Percentiles rank a stretch among this genome's conserved stretches.
Evolutionary conservation across 331 rosid species (phyloP).

Genomic region (Pyrus hybrid): DNA sequence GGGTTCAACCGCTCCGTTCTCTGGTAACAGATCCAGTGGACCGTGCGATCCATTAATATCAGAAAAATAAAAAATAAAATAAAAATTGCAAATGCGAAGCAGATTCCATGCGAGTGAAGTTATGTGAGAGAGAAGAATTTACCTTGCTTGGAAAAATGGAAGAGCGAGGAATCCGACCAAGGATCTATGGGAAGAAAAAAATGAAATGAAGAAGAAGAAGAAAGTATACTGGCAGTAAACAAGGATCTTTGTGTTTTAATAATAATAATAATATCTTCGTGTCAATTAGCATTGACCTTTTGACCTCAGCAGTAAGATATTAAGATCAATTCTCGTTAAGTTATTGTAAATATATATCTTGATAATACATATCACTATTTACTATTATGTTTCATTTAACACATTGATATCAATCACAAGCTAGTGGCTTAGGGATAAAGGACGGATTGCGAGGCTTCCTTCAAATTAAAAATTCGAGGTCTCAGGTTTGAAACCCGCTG

Average conservation of each 20-base stretch:
- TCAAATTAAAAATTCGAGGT: no score
- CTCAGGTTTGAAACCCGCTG: no score
- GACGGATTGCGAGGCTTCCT: no score
- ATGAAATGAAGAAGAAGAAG: not conserved
- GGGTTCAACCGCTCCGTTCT: not conserved
- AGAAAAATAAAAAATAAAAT: not conserved
- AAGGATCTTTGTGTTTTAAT: not conserved
- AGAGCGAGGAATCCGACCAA: conserved; percentile 5
- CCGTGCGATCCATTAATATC: not conserved
- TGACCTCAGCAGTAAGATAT: rapidly evolving
- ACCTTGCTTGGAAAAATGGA: not conserved
- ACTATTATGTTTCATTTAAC: no score
- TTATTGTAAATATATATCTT: no score
- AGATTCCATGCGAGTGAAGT: not conserved
- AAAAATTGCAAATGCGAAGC: not conserved
- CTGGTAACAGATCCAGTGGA: not conserved
- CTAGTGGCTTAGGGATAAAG: no score
- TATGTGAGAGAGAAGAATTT: not conserved
- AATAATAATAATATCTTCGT: not conserved
- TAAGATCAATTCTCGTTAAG: no score
- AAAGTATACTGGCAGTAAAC: not conserved
- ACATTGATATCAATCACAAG: no score
- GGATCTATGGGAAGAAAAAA: not conserved
- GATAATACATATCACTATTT: no score
- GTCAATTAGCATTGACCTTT: not conserved